Conservation (phyloP, 192 early-diverging fungal species). For the Coemansia sp. region DNA sequence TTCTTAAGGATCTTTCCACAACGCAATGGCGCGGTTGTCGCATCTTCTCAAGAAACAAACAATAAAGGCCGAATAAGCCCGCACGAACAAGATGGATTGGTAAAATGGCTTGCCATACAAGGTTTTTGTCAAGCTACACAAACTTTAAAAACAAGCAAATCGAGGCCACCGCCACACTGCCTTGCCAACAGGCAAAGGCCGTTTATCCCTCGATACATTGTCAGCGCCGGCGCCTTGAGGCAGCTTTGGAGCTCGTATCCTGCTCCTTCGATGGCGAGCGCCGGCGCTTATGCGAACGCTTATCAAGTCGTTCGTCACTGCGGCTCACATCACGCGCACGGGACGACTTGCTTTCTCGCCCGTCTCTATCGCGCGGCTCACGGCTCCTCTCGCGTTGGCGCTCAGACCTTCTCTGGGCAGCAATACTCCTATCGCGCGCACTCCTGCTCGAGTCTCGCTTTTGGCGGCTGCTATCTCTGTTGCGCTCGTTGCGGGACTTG, state of each 20-base stretch:
- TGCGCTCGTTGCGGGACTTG: constrained; percentile 32
- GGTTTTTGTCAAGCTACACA: too few relatives aligned
- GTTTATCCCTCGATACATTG: neutral
- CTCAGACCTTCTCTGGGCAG: constrained; percentile 14
- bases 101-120: neutral
- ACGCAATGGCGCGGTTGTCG: neutral
- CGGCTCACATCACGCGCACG: constrained; percentile 14
- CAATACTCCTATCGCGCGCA: constrained; percentile 5
- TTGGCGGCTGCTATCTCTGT: constrained; percentile 15
- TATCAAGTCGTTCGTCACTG: constrained; percentile 23
- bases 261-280: constrained; percentile 43
- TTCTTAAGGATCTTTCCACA: neutral
- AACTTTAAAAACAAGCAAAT: neutral
- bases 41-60: neutral
- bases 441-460: constrained; percentile 10
- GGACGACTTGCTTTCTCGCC: constrained; percentile 13
- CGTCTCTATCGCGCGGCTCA: constrained; percentile 18
- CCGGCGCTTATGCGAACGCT: constrained; percentile 37
- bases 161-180: neutral
- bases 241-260: constrained; percentile 23
- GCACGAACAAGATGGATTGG: neutral
- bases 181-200: neutral
- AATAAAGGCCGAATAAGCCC: neutral
- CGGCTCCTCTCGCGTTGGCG: constrained; percentile 38
- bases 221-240: constrained; percentile 44